Base-by-base conservation (phyloP, 1,284 basidiomycete species). In the Apiotrichum sp. region DNA sequence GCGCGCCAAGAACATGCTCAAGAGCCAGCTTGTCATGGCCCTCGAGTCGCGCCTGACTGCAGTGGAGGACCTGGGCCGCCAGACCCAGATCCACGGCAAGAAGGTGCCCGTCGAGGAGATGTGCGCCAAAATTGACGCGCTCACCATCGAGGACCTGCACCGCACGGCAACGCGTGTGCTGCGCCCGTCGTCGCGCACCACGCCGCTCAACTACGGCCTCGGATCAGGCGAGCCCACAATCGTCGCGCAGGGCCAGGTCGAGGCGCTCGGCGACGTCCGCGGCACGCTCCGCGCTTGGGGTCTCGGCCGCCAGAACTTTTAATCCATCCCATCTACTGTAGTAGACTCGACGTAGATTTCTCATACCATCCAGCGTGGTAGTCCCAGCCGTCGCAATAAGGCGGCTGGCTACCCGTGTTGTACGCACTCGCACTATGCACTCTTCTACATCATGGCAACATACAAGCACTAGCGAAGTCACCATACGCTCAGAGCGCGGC, bases 1-100 rank as follows among this genome's bases (percentile, higher is more conserved):
- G 53, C 81, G 95, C 51, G 95, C 95, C 40, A 93, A 93, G 80
- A 98, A 98, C 72, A 95, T 98, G 80, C 83, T 98, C 59, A 93
- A 93, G 78, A 88, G 86, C 46, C 89, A 86, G 58, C 78, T 98
- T 63, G 88, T 95, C 78, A 98, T 98, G 95, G 90, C 92, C 4
- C 78, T 98, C 45, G 95, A 98, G 79, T 93, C 89, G 68, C 80
- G 90, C 40, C 80, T 89, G 31, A 86, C 97, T 2, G 90, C 92
- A 68, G 90, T 93, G 1, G 92, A 95, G 73, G 80, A 81, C 59
- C 71, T 81, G 31, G 80, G 80, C n/a, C 70, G 76, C 22, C 78
- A 96, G 84, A 83, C 95, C 42, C 84, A 97, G 64, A 88, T 95
- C n/a, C 91, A 96, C 69, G 84, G 86, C 55, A 85, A 87, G 67